Evolutionary conservation across 306 rosid species (phyloP), one percentile per base, ranked within the genome.

Genomic region (barrel medic (Medicago truncatula)): DNA sequence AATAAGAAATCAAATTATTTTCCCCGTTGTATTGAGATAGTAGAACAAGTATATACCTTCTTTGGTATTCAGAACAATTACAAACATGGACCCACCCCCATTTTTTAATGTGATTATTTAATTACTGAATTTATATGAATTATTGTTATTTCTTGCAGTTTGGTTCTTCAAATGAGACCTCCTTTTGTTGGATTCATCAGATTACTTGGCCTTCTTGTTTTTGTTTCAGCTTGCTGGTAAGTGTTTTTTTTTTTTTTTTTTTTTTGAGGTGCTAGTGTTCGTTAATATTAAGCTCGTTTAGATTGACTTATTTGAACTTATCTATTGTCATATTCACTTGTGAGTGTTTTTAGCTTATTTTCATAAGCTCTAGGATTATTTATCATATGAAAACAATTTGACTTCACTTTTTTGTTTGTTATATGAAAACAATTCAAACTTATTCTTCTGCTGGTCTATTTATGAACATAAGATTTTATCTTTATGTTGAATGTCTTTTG

Each of bases 181-280:
- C 70, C 61, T 70, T 74, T 70, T 78, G 74, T 57, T 78, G 81
- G 83, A 78, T 78, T 81, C 67, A 58, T 38, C 70, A 10, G 21
- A 59, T 64, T 65, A 36, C 46, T 81, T 62, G 36, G 63, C 28
- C 76, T 76, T 40, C 41, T 64, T 58, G 60, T 79, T 81, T 78
- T 83, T 68, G 8, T 83, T 60, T 84, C 79, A 46, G 62, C 87
- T 78, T 72, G 3, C 83, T 70, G 86, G 96, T 88, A 82, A 78
- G 79, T 21, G 44, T 9, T 56, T 43, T 54, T 71, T n/a, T n/a
- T n/a, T n/a, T n/a, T n/a, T n/a, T 62, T 75, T 21, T 52, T 9
- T 56, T 39, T 54, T 71, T 62, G 14, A 75, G 12, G 9, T 54
- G 46, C 75, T 65, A 74, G 70, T 66, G 67, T 50, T 74, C 81